A percentile compares a stretch with the other conserved stretches of the same genome.
These are phyloP conservation scores for Apiotrichum laibachii DNA, from an alignment of 1,284 basidiomycete genomes.

Conservation along the genomic window DNA sequence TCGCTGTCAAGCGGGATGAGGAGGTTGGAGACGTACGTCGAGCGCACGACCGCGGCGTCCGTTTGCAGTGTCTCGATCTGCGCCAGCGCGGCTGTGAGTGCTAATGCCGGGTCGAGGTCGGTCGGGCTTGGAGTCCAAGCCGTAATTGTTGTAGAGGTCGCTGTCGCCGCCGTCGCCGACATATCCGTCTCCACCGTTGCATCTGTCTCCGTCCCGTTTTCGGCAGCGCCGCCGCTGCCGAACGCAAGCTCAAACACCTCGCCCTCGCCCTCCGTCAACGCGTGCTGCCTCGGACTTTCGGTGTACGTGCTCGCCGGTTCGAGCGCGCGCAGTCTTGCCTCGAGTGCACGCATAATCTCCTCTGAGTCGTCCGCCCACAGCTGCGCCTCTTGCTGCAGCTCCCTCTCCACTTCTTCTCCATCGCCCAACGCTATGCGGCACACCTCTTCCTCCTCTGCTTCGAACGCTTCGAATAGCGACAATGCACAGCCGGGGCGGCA, in stretches of 20 bases:
- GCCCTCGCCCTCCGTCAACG: slow-evolving; percentile 38
- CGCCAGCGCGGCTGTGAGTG: neutral
- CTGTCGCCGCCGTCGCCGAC: neutral
- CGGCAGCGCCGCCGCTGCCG: neutral
- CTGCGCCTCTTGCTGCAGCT: neutral
- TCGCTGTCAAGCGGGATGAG: slow-evolving; percentile 34
- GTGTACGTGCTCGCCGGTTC: slow-evolving; percentile 26
- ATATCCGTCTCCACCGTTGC: neutral
- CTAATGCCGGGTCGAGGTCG: neutral
- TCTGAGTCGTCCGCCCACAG: neutral
- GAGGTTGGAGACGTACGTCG: slow-evolving; percentile 35
- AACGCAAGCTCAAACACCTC: slow-evolving; percentile 25
- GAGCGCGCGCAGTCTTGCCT: slow-evolving; percentile 29
- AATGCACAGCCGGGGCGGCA: neutral
- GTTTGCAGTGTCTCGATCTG: slow-evolving; percentile 25
- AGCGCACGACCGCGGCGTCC: slow-evolving; percentile 16
- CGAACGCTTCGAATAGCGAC: slow-evolving; percentile 14
- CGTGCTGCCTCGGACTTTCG: slow-evolving; percentile 40
- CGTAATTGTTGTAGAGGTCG: too few relatives aligned
- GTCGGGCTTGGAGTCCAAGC: too few relatives aligned
- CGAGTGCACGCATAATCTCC: slow-evolving; percentile 12
- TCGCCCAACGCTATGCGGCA: neutral
- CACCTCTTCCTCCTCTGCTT: slow-evolving; percentile 9
- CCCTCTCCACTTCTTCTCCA: neutral
- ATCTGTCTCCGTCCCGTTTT: neutral